Evolutionary conservation across 768 basidiomycete genomes (phyloP).

Genomic region (Trametes gibbosa): DNA sequence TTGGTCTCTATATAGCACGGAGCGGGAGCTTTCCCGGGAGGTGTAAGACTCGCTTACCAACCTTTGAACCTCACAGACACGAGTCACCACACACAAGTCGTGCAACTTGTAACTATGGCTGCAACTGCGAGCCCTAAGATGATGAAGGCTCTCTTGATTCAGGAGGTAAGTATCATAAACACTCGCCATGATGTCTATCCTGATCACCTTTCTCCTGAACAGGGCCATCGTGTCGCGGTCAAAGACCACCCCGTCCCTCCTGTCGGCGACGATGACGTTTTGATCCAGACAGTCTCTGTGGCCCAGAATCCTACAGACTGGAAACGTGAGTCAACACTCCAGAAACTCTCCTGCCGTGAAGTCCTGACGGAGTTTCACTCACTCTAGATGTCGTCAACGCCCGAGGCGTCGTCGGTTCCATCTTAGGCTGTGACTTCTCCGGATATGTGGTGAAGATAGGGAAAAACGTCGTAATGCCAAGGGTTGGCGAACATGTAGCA

Average conservation of each 20-base stretch:
- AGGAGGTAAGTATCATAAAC: constrained; percentile 10
- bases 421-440: constrained; percentile 29
- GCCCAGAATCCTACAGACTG: constrained; percentile 23
- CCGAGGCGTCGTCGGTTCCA: constrained; percentile 9
- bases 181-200: neutral
- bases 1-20: too few relatives aligned
- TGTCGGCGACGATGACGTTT: constrained; percentile 19
- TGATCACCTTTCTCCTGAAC: neutral
- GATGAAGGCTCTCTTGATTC: constrained; percentile 26
- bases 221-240: constrained; percentile 12
- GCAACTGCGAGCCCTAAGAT: constrained; percentile 16
- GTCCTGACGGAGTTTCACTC: too few relatives aligned
- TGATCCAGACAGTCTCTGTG: constrained; percentile 16
- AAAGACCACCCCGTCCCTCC: constrained; percentile 18
- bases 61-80: too few relatives aligned
- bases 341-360: too few relatives aligned
- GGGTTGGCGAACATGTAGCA: constrained; percentile 28
- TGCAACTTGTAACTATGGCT: neutral
- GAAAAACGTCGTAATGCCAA: constrained; percentile 15
- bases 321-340: constrained; percentile 11
- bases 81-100: neutral
- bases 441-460: constrained; percentile 25
- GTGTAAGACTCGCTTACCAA: too few relatives aligned
- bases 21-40: too few relatives aligned
- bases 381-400: constrained; percentile 8